Conservation (phyloP, 441 rosid species). For the Eutrema salsugineum region DNA sequence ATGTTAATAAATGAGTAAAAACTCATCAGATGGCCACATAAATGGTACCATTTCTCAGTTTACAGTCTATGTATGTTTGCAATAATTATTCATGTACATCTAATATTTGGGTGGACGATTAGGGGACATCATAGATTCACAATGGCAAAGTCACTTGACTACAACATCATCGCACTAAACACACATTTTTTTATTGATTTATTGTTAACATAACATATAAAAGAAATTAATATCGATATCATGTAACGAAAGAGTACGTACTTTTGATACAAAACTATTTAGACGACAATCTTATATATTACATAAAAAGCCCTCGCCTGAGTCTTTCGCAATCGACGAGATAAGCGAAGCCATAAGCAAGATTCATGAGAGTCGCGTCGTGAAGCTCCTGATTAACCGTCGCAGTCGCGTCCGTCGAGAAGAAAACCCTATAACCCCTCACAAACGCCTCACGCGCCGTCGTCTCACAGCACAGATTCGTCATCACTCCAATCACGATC, state of each 20-base stretch:
- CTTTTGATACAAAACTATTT: neutral
- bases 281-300: neutral
- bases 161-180: too few relatives aligned
- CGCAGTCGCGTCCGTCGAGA: conserved; percentile 75
- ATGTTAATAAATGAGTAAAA: neutral
- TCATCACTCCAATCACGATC: conserved; percentile 69
- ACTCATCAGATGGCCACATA: too few relatives aligned
- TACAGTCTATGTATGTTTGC: too few relatives aligned
- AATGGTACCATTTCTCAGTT: too few relatives aligned
- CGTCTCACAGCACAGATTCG: conserved; percentile 81
- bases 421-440: conserved; percentile 67
- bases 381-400: conserved; percentile 54
- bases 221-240: too few relatives aligned
- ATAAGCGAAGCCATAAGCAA: conserved; percentile 72
- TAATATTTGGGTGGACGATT: too few relatives aligned
- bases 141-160: too few relatives aligned
- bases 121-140: too few relatives aligned
- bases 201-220: too few relatives aligned
- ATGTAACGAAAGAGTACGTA: neutral
- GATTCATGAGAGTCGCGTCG: conserved; percentile 57
- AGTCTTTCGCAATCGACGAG: conserved; percentile 58
- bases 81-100: too few relatives aligned
- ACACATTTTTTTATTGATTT: too few relatives aligned
- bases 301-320: neutral
- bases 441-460: conserved; percentile 80